Evolutionary conservation across 768 basidiomycete genomes (phyloP), one percentile per base, ranked within the genome.

Genomic region (Pleurotus eryngii): DNA sequence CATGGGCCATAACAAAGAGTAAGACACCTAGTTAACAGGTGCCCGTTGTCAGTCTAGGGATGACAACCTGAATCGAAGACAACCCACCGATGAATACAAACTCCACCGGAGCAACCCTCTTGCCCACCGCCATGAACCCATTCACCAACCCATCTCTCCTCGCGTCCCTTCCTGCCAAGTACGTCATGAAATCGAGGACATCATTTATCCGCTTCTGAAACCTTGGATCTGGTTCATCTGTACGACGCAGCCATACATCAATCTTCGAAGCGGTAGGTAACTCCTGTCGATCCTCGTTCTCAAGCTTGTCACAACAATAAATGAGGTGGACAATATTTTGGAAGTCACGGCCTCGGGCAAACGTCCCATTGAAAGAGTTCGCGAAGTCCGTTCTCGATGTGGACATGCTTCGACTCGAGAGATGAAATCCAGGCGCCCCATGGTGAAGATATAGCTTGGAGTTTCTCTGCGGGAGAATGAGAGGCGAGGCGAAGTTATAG

Each of bases 11-110:
- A 3, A 83, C 70, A 62, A 74, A 88, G 11, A 92, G 74, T 11
- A 90, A 67, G 18, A 91, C 82, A 57, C 89, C 91, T 92, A 55
- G 2, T 14, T 30, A 59, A 48, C n/a, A 56, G 14, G 20, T 26
- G 24, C 24, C 24, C 24, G 1, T 26, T 26, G 24, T 26, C 47
- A 4, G 18, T 15, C 15, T 15, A 24, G 39, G 18, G 30, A 30
- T 30, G 30, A 4, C 9, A 5, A 26, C 24, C 5, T 26, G 24
- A 26, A 26, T 26, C 24, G 4, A 26, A 26, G 24, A 26, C 17
- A 11, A 70, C 78, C 59, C 64, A 92, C 92, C 89, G 42, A 91
- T 84, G 68, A 89, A 92, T 30, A 92, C 82, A 66, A 93, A 89
- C 64, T 91, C 87, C 6, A 86, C 82, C 1, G 89, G 89, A 1